Conservation (phyloP, 208 protist genomes). For the Leishmania arabica region DNA sequence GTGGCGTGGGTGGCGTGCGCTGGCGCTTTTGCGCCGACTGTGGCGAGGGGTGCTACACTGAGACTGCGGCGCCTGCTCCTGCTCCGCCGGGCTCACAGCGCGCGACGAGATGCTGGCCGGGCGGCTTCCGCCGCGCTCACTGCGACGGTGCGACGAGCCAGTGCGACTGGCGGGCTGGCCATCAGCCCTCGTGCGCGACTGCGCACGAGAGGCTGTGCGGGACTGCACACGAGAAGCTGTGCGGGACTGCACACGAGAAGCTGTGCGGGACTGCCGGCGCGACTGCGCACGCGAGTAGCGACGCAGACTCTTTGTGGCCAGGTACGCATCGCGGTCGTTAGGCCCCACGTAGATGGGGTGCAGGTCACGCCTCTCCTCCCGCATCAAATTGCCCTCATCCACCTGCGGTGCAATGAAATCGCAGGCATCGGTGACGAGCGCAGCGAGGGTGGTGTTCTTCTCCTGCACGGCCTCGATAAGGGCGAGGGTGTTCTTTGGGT, state of each 20-base stretch:
- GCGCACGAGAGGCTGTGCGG: slow-evolving; percentile 2
- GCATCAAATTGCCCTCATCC: slow-evolving; percentile 61
- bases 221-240: slow-evolving; percentile 29
- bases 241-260: slow-evolving; percentile 15
- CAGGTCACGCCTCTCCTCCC: slow-evolving; percentile 52
- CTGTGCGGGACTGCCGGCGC: slow-evolving; percentile 57
- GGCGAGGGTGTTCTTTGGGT: slow-evolving; percentile 30
- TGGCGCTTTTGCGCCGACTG: slow-evolving; percentile 26
- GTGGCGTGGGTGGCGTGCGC: slow-evolving; percentile 14
- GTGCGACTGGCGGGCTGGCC: slow-evolving; percentile 26
- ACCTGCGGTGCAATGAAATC: slow-evolving; percentile 56
- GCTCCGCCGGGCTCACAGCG: slow-evolving; percentile 19
- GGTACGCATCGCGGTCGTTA: slow-evolving; percentile 85
- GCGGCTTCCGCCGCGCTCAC: slow-evolving; percentile 23
- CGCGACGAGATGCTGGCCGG: slow-evolving; percentile 27
- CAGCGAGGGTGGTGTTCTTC: slow-evolving; percentile 54
- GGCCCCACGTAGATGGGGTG: slow-evolving; percentile 84
- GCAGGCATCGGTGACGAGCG: slow-evolving; percentile 83
- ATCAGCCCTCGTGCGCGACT: slow-evolving; percentile 10
- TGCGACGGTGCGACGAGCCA: slow-evolving; percentile 30
- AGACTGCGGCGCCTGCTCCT: slow-evolving; percentile 3
- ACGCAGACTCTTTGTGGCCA: slow-evolving; percentile 79
- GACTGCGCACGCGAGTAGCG: slow-evolving; percentile 81
- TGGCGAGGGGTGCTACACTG: slow-evolving; percentile 24
- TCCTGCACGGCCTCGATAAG: slow-evolving; percentile 55